A percentile compares a stretch with the other conserved stretches of the same genome.
Evolutionary conservation across 2,329 filamentous ascomycete species (phyloP).

Genomic region (Pseudogymnoascus sp.): DNA sequence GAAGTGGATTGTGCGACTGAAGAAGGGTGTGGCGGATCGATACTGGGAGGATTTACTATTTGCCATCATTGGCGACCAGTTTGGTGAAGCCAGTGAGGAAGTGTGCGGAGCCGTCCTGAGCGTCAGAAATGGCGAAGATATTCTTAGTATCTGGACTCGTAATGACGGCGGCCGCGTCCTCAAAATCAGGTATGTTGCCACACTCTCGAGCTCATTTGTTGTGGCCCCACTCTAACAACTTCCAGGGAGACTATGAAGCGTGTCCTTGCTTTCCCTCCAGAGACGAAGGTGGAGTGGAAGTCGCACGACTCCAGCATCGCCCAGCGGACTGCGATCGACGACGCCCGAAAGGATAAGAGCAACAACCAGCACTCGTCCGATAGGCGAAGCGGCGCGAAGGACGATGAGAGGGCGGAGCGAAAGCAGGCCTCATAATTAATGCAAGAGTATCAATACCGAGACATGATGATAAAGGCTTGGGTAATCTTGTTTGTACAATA

Average conservation of each 20-base stretch:
- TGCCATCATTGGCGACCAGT: slow-evolving; percentile 89
- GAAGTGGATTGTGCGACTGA: slow-evolving; percentile 94
- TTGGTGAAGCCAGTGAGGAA: slow-evolving; percentile 85
- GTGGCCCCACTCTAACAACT: slow-evolving; percentile 15
- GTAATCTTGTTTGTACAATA: slow-evolving; percentile 12
- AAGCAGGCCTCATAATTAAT: slow-evolving; percentile 11
- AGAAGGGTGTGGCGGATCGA: slow-evolving; percentile 93
- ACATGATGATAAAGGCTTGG: slow-evolving; percentile 9
- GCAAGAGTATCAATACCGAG: slow-evolving; percentile 5
- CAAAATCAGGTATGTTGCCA: slow-evolving; percentile 76
- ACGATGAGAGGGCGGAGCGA: slow-evolving; percentile 12
- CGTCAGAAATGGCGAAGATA: slow-evolving; percentile 91
- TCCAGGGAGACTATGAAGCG: slow-evolving; percentile 82
- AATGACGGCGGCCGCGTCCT: slow-evolving; percentile 89
- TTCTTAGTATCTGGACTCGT: slow-evolving; percentile 95
- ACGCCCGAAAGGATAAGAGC: slow-evolving; percentile 81
- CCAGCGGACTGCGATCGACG: slow-evolving; percentile 82
- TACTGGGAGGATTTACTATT: slow-evolving; percentile 95
- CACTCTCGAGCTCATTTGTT: neutral
- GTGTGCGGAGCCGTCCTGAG: slow-evolving; percentile 93
- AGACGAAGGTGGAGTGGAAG: slow-evolving; percentile 92
- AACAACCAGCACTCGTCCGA: slow-evolving; percentile 34
- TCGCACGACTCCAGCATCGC: slow-evolving; percentile 94
- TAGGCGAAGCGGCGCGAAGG: slow-evolving; percentile 23
- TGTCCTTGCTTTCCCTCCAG: slow-evolving; percentile 74